These are phyloP conservation scores for Pseudogymnoascus sp. DNA, from an alignment of 2,329 filamentous ascomycete genomes.

Conservation along the genomic window DNA sequence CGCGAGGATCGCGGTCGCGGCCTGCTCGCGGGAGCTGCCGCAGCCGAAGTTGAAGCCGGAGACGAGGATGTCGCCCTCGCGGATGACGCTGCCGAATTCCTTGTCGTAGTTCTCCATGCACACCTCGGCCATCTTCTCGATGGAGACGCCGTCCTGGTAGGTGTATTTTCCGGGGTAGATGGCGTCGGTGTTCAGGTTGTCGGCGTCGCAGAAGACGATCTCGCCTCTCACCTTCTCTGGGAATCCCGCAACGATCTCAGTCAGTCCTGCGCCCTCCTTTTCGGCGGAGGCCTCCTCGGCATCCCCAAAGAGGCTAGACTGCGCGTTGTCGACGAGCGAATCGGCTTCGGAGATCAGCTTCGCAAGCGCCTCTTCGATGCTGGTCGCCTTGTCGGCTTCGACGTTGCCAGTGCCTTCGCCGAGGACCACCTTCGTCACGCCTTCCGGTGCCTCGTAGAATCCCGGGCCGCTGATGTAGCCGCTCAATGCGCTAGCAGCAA, in stretches of 20 bases:
- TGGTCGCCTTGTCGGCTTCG: conserved; percentile 59
- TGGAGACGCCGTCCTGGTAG: conserved; percentile 77
- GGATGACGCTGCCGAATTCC: conserved; percentile 57
- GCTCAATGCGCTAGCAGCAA: conserved; percentile 76
- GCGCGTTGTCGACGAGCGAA: conserved; percentile 38
- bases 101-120: conserved; percentile 94
- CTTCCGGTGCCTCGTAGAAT: conserved; percentile 67
- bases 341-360: conserved; percentile 66
- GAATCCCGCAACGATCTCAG: conserved; percentile 78
- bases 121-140: conserved; percentile 76
- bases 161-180: conserved; percentile 93
- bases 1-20: conserved; percentile 79
- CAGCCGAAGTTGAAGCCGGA: conserved; percentile 85
- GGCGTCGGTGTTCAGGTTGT: conserved; percentile 84
- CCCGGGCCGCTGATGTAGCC: conserved; percentile 72
- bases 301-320: conserved; percentile 28
- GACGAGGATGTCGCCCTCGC: conserved; percentile 73
- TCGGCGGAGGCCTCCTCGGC: conserved; percentile 25
- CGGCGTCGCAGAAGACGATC: conserved; percentile 79
- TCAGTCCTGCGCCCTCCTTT: conserved; percentile 38
- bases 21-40: conserved; percentile 75
- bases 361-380: conserved; percentile 64
- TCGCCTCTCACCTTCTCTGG: conserved; percentile 77
- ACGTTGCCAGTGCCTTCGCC: conserved; percentile 65
- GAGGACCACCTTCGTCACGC: conserved; percentile 58